Percentiles rank a stretch among this genome's conserved stretches.
These are phyloP conservation scores for Postia placenta DNA, from an alignment of 768 basidiomycete genomes.

Conservation along the genomic window DNA sequence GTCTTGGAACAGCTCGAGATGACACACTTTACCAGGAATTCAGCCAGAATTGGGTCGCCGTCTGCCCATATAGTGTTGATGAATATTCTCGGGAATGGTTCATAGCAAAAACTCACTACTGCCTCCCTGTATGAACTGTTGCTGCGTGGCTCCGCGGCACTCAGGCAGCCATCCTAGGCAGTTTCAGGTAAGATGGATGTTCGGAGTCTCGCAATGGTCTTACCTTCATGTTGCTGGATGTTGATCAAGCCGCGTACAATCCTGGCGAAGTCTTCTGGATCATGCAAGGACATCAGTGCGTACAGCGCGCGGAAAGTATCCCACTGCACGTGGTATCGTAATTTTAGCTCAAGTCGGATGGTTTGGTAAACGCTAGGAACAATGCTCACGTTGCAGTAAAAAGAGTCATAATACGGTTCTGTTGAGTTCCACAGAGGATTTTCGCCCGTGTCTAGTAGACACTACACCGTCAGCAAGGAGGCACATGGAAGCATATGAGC, in stretches of 20 bases:
- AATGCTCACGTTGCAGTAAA: slow-evolving; percentile 62
- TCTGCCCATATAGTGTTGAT: slow-evolving; percentile 28
- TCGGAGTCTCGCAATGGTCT: background rate
- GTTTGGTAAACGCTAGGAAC: too few species aligned
- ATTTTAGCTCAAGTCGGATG: too few species aligned
- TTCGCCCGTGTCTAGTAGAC: slow-evolving; percentile 48
- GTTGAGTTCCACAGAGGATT: slow-evolving; percentile 59
- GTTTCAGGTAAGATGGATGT: background rate
- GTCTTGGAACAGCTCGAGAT: background rate
- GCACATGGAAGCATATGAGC: background rate
- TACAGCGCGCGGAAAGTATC: slow-evolving; percentile 61
- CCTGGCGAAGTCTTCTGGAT: slow-evolving; percentile 49
- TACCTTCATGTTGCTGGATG: slow-evolving; percentile 61
- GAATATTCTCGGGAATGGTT: background rate
- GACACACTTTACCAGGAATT: slow-evolving; percentile 58
- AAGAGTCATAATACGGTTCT: slow-evolving; percentile 62
- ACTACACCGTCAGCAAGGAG: background rate
- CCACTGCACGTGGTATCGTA: slow-evolving; percentile 46
- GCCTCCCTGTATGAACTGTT: slow-evolving; percentile 53
- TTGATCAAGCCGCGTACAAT: slow-evolving; percentile 64
- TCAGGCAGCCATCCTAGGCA: slow-evolving; percentile 58
- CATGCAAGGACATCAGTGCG: slow-evolving; percentile 59
- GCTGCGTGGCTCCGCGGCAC: slow-evolving; percentile 49
- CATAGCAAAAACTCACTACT: slow-evolving; percentile 38
- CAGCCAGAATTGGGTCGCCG: slow-evolving; percentile 56